Base-by-base conservation (phyloP, 2,329 filamentous ascomycete species). In the Calycina marina region DNA sequence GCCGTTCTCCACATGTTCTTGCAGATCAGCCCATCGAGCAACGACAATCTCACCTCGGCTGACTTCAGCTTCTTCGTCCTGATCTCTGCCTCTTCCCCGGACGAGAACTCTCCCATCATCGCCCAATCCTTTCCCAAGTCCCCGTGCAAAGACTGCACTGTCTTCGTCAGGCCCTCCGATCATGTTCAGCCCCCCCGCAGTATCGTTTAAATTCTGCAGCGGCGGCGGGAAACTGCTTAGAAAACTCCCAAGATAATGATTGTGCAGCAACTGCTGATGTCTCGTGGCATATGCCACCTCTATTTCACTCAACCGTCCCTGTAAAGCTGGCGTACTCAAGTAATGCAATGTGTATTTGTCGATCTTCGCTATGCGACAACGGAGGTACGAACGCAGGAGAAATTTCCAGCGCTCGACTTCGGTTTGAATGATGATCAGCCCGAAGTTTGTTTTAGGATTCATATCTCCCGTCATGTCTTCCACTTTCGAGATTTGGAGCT, bases 341-440 rank as follows among this genome's bases (percentile, higher is more conserved):
- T 85, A 81, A 56, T 88, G 72, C 14, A 85, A 65, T 3, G 80
- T 71, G 51, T 84, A 71, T 45, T 70, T 70, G 57, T 90, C 81
- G 45, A 92, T 81, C 69, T 98, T 96, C 33, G 81, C 73, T 36
- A 96, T 75, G n/a, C 90, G 69, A 6, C 81, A 76, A 32, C 92
- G 69, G 35, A 98, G 58, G 43, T 31, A 88, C 78, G 42, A 80
- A 79, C 90, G 69, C 12, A 96, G 70, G 14, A 98, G 66, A 51
- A 85, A 98, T 59, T 93, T 93, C 58, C 82, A 92, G 28, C 90
- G 69, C 55, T 94, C 86, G 34, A 98, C 70, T 59, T 98, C 90
- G 5, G 92, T 96, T 62, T 98, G 90, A 34, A 94, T 76, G 40
- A 98, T 79, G 30, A 94, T 93, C 50, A 96, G 75, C 39, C 75